Base-by-base conservation (phyloP, 1,284 basidiomycete genomes). In the Ganoderma leucocontextum region DNA sequence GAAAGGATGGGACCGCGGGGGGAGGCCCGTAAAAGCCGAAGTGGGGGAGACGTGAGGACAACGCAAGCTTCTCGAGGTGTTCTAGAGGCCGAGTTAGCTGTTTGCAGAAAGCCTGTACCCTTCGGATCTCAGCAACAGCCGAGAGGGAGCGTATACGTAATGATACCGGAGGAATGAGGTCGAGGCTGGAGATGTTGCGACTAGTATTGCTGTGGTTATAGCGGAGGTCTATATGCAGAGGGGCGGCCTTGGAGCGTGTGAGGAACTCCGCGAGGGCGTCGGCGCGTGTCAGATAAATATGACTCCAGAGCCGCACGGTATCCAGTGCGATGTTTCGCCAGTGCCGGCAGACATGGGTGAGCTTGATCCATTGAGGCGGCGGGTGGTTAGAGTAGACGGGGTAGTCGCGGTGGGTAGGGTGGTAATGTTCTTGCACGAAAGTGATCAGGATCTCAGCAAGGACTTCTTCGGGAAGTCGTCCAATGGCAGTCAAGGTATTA, bases 401-500 rank as follows among this genome's bases (percentile, higher is more conserved):
- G 12, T 29, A 52, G 22, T 29, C 49, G 49, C 25, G 22, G 4
- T 8, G 13, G 9, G 25, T 22, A 52, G 49, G 4, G 12, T 39
- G 10, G 25, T 17, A n/a, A 44, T n/a, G 36, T 19, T 47, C 44
- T 19, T 47, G 19, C 8, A n/a, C 44, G 9, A 47, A 53, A 7
- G 42, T 29, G 22, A 17, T 47, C 41, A 67, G 25, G 6, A 63
- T 59, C 10, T 67, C 22, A 12, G 65, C 17, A 29, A 63, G 22
- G 8, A 67, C 25, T 25, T 67, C 65, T 1, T 52, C 38, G 12
- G 65, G 61, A 7, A 67, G 61, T 39, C 38, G 44, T 22, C 60
- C 60, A 25, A 66, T 44, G 7, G 47, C 47, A 3, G 65, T 58
- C 38, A 55, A n/a, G 4, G 49, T 35, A 29, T 66, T 66, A 4